Percentiles rank a stretch among this genome's conserved stretches.
Conservation (phyloP, 306 rosid species). For the Pyrus betulifolia region DNA sequence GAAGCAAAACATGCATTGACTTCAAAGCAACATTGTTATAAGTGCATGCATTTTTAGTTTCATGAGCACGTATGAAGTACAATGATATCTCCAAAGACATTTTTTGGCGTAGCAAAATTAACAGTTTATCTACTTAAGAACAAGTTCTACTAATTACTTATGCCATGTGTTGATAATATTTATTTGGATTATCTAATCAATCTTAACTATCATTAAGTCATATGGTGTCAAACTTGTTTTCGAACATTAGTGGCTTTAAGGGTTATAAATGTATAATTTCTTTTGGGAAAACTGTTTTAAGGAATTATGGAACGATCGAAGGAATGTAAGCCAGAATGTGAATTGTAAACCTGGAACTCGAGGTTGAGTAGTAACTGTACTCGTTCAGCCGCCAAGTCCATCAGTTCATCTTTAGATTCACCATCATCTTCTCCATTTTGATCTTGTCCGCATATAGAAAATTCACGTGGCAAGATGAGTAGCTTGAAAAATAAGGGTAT, state of each 20-base stretch:
- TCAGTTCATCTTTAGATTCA: not conserved
- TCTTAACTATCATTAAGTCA: not conserved
- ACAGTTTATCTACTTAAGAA: not conserved
- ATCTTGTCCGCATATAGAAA: not conserved
- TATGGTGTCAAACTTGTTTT: not conserved
- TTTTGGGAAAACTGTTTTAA: not conserved
- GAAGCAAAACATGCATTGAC: not conserved
- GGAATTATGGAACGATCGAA: not conserved
- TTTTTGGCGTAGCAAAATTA: not conserved
- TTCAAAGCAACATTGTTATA: not conserved
- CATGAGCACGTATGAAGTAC: not conserved
- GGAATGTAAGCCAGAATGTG: not conserved
- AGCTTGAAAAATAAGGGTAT: not conserved
- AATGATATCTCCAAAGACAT: not conserved
- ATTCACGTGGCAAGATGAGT: not conserved
- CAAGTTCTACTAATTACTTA: not conserved
- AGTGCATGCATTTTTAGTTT: not conserved
- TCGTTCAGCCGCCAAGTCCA: not conserved
- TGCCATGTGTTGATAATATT: not conserved
- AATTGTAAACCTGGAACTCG: not conserved
- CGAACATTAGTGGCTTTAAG: not conserved
- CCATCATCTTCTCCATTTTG: not conserved
- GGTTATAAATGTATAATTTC: not conserved
- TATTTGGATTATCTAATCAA: not conserved
- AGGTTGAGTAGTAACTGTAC: not conserved